Evolutionary conservation across 108 stramenopile species (phyloP).

Genomic region (Mediolabrus comicus): DNA sequence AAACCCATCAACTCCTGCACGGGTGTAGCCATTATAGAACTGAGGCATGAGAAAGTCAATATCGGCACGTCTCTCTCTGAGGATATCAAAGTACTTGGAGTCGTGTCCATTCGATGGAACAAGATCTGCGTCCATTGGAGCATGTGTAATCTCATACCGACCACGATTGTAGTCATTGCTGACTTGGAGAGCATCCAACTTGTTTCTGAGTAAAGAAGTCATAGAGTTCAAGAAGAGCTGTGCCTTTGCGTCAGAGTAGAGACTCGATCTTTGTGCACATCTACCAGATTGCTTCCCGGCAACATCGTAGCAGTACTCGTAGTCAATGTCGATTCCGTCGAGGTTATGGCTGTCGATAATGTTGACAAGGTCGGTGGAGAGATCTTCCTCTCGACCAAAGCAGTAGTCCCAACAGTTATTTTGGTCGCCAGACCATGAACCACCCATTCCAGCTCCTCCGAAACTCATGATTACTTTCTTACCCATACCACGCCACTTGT

Average conservation of each 20-base stretch:
- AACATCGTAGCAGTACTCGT: constrained; percentile 66
- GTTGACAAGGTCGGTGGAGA: constrained; percentile 42
- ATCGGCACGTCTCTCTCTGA: constrained; percentile 23
- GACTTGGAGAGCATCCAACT: constrained; percentile 32
- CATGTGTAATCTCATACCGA: constrained; percentile 50
- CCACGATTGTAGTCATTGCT: constrained; percentile 41
- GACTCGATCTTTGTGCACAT: constrained; percentile 31
- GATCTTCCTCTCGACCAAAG: constrained; percentile 53
- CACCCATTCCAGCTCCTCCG: constrained; percentile 59
- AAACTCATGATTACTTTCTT: constrained; percentile 57
- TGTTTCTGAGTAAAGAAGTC: constrained; percentile 40
- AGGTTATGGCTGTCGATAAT: constrained; percentile 49
- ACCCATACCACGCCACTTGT: constrained; percentile 32
- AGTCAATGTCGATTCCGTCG: constrained; percentile 70
- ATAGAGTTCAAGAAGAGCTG: constrained; percentile 35
- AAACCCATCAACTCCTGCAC: constrained; percentile 43
- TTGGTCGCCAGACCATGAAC: constrained; percentile 36
- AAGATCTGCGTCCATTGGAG: constrained; percentile 64
- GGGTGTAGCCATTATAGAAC: constrained; percentile 57
- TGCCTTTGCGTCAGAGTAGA: constrained; percentile 30
- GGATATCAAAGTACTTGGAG: constrained; percentile 46
- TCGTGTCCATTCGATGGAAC: constrained; percentile 11
- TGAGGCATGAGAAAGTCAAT: constrained; percentile 63
- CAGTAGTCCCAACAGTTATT: constrained; percentile 81
- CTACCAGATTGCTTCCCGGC: constrained; percentile 23